Conservation (phyloP, 345 rosid genomes). For the Camelina neglecta region DNA sequence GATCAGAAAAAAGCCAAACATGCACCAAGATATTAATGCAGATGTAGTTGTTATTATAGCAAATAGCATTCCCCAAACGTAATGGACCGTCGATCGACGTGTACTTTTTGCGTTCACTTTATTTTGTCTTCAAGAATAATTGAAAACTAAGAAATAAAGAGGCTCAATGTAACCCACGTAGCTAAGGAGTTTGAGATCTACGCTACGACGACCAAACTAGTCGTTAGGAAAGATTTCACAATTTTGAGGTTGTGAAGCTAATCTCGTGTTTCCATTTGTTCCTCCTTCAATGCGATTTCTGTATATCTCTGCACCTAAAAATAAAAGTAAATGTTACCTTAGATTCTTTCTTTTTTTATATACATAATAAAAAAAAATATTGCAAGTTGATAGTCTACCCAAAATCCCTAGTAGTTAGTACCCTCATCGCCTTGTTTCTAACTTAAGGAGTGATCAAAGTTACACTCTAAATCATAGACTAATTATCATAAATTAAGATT, state of each 20-base stretch:
- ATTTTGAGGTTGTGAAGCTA: conserved; percentile 54
- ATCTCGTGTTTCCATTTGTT: conserved; percentile 40
- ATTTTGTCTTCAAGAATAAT: conserved; percentile 30
- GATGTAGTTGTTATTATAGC: conserved; percentile 35
- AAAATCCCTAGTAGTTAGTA: too few relatives aligned
- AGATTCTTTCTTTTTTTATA: background rate
- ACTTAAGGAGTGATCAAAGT: background rate
- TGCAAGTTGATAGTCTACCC: conserved; percentile 16
- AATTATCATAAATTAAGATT: conserved; percentile 5
- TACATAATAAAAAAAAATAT: background rate
- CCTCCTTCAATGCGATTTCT: conserved; percentile 36
- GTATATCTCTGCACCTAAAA: conserved; percentile 8
- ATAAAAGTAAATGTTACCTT: background rate
- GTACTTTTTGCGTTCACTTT: conserved; percentile 42
- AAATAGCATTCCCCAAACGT: conserved; percentile 27
- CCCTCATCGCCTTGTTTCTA: too few relatives aligned
- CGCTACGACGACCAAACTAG: conserved; percentile 44
- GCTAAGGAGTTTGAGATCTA: conserved; percentile 13
- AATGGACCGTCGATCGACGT: conserved; percentile 43
- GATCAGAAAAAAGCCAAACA: conserved; percentile 28
- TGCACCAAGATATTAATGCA: conserved; percentile 28
- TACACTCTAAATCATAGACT: conserved; percentile 14
- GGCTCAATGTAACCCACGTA: conserved; percentile 64
- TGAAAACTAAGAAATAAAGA: conserved; percentile 38
- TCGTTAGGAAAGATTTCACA: conserved; percentile 25